Conservation (phyloP, 352 stramenopile species). For the Phytophthora meadii region DNA sequence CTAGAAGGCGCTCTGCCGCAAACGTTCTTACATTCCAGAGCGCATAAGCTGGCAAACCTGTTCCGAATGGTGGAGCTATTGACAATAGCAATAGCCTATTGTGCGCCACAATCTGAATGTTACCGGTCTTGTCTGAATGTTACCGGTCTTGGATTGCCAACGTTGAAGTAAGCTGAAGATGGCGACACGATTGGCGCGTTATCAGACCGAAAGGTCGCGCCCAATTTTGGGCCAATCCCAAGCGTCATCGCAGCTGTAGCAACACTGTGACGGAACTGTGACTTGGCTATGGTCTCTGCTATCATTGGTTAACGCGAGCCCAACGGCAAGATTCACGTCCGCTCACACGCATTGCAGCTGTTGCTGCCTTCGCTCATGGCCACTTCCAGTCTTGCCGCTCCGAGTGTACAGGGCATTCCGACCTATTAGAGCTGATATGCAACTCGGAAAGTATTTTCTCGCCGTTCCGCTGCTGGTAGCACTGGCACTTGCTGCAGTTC, state of each 20-base stretch:
- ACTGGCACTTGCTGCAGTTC: neutral
- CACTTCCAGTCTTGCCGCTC: constrained; percentile 20
- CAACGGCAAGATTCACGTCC: constrained; percentile 11
- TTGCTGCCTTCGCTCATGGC: neutral
- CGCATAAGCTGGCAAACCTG: neutral
- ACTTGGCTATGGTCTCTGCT: constrained; percentile 7
- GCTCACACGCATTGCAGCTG: constrained; percentile 2
- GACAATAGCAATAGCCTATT: too few relatives aligned
- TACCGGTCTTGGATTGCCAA: neutral
- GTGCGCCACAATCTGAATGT: too few relatives aligned
- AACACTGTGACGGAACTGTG: neutral
- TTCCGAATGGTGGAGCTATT: too few relatives aligned
- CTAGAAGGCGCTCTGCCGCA: constrained; percentile 9
- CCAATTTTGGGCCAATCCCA: constrained; percentile 13
- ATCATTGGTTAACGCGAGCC: constrained; percentile 4
- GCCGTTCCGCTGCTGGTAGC: constrained; percentile 1
- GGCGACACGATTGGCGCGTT: constrained; percentile 4
- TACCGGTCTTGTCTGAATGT: too few relatives aligned
- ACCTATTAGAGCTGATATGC: constrained; percentile 1
- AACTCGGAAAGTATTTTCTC: neutral
- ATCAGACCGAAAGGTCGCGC: constrained; percentile 17
- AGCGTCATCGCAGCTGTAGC: constrained; percentile 4
- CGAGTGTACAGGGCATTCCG: neutral
- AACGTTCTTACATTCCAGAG: neutral
- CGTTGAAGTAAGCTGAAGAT: constrained; percentile 5